A percentile compares a stretch with the other conserved stretches of the same genome.
Evolutionary conservation across 768 basidiomycete genomes (phyloP).

Genomic region (Coprinopsis marcescibilis): DNA sequence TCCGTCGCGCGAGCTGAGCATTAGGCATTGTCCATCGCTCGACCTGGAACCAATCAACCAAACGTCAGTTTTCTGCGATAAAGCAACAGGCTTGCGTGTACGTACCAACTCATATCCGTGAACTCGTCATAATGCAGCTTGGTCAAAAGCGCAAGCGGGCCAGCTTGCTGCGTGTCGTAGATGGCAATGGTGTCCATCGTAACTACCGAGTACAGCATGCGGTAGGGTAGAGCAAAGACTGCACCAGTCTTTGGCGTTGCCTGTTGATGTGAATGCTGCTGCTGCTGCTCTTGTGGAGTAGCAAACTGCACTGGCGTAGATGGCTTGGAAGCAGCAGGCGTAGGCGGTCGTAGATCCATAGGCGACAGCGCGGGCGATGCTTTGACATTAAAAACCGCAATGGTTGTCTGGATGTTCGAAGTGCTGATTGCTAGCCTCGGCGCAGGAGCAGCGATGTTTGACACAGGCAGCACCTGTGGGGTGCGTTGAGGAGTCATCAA

Average conservation of each 20-base stretch:
- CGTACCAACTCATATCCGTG: constrained; percentile 93
- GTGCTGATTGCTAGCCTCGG: constrained; percentile 35
- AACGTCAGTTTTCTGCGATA: background rate
- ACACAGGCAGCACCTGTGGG: constrained; percentile 19
- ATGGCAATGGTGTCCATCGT: constrained; percentile 95
- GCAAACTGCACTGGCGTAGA: constrained; percentile 38
- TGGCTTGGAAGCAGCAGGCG: constrained; percentile 55
- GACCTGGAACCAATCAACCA: constrained; percentile 54
- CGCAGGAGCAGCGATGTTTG: constrained; percentile 44
- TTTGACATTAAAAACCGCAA: constrained; percentile 13
- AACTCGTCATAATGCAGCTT: constrained; percentile 98
- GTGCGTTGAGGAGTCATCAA: constrained; percentile 30
- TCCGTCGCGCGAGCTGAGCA: constrained; percentile 90
- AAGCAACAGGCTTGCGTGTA: constrained; percentile 5
- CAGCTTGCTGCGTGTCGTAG: constrained; percentile 95
- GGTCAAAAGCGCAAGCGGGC: constrained; percentile 85
- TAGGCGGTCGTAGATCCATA: constrained; percentile 50
- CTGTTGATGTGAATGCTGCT: constrained; percentile 16
- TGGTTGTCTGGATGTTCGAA: constrained; percentile 15
- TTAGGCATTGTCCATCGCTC: constrained; percentile 87
- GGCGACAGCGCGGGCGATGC: constrained; percentile 55
- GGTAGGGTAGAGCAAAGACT: constrained; percentile 85
- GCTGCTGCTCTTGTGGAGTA: constrained; percentile 10
- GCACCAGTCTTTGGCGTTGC: constrained; percentile 40
- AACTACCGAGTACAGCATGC: constrained; percentile 92